A percentile compares a stretch with the other conserved stretches of the same genome.
Conservation (phyloP, 2,329 filamentous ascomycete genomes). For the Diaporthe citri region DNA sequence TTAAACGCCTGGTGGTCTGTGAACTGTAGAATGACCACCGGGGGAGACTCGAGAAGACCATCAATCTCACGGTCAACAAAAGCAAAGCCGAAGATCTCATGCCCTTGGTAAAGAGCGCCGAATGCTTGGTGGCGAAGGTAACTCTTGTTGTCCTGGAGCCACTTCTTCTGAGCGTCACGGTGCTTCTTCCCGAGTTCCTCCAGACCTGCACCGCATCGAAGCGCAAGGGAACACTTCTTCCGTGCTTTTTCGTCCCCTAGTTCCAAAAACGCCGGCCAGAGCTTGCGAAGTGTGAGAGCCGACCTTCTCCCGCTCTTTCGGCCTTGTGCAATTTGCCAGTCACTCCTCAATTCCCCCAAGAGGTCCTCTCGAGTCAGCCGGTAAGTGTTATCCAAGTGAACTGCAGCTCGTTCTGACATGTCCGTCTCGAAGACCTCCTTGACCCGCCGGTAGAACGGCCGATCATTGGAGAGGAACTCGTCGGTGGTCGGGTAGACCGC, state of each 20-base stretch:
- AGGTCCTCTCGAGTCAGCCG: conserved; percentile 79
- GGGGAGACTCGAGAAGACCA: conserved; percentile 56
- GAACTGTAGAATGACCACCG: conserved; percentile 66
- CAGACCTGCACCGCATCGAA: conserved; percentile 59
- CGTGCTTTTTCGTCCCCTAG: conserved; percentile 48
- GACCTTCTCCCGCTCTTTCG: conserved; percentile 60
- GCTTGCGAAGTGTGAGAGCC: conserved; percentile 53
- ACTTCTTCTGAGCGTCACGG: conserved; percentile 53
- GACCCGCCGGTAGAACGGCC: conserved; percentile 67
- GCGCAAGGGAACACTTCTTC: conserved; percentile 53
- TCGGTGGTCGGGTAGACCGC: conserved; percentile 75
- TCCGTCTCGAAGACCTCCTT: conserved; percentile 60
- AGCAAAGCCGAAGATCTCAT: conserved; percentile 71
- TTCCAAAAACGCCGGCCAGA: conserved; percentile 56
- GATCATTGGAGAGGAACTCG: conserved; percentile 68
- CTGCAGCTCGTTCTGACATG: conserved; percentile 53
- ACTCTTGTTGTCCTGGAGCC: conserved; percentile 59
- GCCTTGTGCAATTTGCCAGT: conserved; percentile 64
- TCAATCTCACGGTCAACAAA: conserved; percentile 65
- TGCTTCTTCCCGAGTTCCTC: conserved; percentile 53
- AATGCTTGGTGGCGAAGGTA: conserved; percentile 72
- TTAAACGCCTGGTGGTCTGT: conserved; percentile 58
- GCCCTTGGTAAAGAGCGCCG: conserved; percentile 68
- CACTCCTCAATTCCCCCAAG: conserved; percentile 73
- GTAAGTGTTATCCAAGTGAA: conserved; percentile 79